Evolutionary conservation across 148 eudicot genomes (phyloP), one percentile per base, ranked within the genome.

Genomic region (Diospyros lotus): DNA sequence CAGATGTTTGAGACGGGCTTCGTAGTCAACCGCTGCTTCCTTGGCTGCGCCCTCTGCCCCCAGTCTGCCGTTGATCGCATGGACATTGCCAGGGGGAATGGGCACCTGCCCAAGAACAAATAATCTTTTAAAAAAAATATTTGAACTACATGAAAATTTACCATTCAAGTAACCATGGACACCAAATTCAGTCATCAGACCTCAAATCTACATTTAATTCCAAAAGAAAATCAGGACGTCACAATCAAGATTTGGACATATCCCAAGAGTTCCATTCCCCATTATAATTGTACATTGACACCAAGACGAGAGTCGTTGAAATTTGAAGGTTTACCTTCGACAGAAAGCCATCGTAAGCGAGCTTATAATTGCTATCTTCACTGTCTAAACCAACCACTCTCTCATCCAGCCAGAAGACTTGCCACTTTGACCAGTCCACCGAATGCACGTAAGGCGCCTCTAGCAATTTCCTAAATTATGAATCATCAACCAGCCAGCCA

Each of bases 381-480:
- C 83, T 83, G 80, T 83, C 85, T 67, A 80, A 77, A 5, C 90
- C 86, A 71, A 89, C 93, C 68, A 87, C 89, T 70, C 97, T 86
- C 66, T 91, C 97, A 77, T 91, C 96, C 79, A 85, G 86, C 88
- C 91, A 91, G 69, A 91, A 89, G n/a, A 91, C 84, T 50, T 78
- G 79, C 91, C 97, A 91, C 65, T 85, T 89, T 18, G 97, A 86
- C 97, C 97, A 91, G 59, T 89, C 89, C 68, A 89, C 81, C 10
- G 84, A 76, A 53, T 77, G 79, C 14, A 68, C 74, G 66, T 83
- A 86, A 13, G 91, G 93, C 40, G 80, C 59, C 79, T 87, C 87
- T 42, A 76, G 69, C 67, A 91, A 59, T 75, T 87, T 87, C 85
- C 96, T 91, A 74, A 55, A 62, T 68, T 6, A 45, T 12, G 56